phyloP scores from a whole-genome alignment of 2,329 filamentous ascomycete species.

The Venturia pyrina region DNA sequence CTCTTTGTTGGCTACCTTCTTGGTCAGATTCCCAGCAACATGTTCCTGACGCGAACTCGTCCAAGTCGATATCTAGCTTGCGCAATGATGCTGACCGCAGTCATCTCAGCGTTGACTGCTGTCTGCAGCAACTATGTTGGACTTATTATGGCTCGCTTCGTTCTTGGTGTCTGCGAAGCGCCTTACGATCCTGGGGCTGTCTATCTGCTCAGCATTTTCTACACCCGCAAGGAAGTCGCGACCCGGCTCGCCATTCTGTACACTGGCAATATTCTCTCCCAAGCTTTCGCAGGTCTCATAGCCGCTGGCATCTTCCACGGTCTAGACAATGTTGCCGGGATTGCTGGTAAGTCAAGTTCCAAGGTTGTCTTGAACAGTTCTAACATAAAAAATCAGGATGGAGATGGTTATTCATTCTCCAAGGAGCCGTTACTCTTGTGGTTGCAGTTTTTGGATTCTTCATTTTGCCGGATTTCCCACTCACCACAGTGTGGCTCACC shows the following conservation, averaged over 20 bases:
- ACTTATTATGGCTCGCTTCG: constrained; percentile 27
- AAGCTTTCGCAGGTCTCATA: constrained; percentile 50
- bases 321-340: constrained; percentile 29
- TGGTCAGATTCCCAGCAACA: constrained; percentile 25
- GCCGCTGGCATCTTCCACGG: constrained; percentile 29
- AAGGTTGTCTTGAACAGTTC: neutral
- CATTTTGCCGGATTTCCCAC: constrained; percentile 11
- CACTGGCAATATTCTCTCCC: constrained; percentile 36
- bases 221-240: constrained; percentile 50
- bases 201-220: constrained; percentile 56
- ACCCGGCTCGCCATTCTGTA: constrained; percentile 48
- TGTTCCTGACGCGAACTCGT: constrained; percentile 22
- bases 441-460: constrained; percentile 22
- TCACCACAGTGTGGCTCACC: constrained; percentile 7
- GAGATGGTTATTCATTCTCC: constrained; percentile 32
- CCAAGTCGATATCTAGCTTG: constrained; percentile 25
- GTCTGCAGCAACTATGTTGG: constrained; percentile 25
- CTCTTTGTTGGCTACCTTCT: constrained; percentile 36
- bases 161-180: constrained; percentile 27
- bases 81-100: constrained; percentile 35
- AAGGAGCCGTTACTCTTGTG: constrained; percentile 24
- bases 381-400: constrained; percentile 18
- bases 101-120: constrained; percentile 28
- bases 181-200: constrained; percentile 49
- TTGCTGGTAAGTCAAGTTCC: constrained; percentile 19